Evolutionary conservation across 495 filamentous ascomycete species (phyloP).

Genomic region (Aspergillus cavernicola): DNA sequence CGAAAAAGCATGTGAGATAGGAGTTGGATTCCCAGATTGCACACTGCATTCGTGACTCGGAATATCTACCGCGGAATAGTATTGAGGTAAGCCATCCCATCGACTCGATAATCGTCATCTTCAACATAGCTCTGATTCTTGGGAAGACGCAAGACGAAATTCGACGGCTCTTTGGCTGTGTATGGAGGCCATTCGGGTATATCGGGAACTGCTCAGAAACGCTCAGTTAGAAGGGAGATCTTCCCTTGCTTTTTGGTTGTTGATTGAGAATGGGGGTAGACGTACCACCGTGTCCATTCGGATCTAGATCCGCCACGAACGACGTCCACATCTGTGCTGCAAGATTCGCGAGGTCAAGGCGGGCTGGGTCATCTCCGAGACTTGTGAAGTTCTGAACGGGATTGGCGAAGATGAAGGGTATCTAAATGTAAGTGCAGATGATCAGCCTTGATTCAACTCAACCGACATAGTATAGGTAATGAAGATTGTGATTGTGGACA

Average conservation of each 20-base stretch:
- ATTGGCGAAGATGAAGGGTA: slow-evolving; percentile 49
- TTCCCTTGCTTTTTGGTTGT: no score
- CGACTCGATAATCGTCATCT: slow-evolving; percentile 26
- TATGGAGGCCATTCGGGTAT: slow-evolving; percentile 31
- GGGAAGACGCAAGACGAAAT: slow-evolving; percentile 36
- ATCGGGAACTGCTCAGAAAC: slow-evolving; percentile 19
- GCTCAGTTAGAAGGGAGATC: no score
- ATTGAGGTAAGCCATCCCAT: slow-evolving; percentile 32
- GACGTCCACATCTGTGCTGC: slow-evolving; percentile 53
- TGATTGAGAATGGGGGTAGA: not conserved
- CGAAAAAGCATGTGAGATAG: no score
- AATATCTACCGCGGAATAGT: slow-evolving; percentile 29
- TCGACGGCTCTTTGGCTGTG: slow-evolving; percentile 1
- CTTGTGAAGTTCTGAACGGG: slow-evolving; percentile 36
- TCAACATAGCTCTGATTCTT: slow-evolving; percentile 31
- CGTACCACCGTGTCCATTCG: slow-evolving; percentile 41
- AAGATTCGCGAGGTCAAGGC: slow-evolving; percentile 30
- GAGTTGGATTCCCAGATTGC: no score
- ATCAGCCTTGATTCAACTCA: not conserved
- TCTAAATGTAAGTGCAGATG: slow-evolving; percentile 19
- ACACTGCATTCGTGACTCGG: no score
- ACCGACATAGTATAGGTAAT: no score
- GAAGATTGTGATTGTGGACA: not conserved
- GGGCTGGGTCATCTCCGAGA: slow-evolving; percentile 28
- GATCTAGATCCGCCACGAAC: slow-evolving; percentile 49